Evolutionary conservation across 495 filamentous ascomycete genomes (phyloP).

Genomic region (Rusavskia elegans): DNA sequence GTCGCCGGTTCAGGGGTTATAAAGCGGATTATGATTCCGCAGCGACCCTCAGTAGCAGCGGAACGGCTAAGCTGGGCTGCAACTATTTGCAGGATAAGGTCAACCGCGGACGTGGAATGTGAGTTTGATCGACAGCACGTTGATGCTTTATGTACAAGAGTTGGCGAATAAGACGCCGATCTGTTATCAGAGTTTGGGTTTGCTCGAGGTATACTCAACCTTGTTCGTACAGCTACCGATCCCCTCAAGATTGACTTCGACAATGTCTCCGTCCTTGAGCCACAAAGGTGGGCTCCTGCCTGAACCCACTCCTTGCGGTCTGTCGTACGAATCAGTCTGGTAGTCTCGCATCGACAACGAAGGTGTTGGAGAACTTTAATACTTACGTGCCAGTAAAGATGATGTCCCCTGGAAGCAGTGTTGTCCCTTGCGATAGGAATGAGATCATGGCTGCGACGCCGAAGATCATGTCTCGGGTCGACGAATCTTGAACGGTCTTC

Average conservation of each 20-base stretch:
- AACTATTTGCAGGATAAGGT: too few relatives aligned
- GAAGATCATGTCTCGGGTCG: constrained; percentile 73
- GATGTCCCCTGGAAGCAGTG: constrained; percentile 61
- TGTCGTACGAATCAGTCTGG: constrained; percentile 15
- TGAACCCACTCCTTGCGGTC: constrained; percentile 66
- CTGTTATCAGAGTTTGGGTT: constrained; percentile 2
- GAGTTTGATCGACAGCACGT: too few relatives aligned
- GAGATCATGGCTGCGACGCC: constrained; percentile 55
- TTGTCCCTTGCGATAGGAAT: constrained; percentile 63
- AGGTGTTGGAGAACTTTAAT: background rate
- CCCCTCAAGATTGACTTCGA: constrained; percentile 55
- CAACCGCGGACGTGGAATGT: too few relatives aligned
- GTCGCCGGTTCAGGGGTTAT: too few relatives aligned
- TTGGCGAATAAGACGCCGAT: background rate
- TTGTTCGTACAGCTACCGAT: constrained; percentile 58
- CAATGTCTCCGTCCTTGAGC: constrained; percentile 67
- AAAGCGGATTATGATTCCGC: too few relatives aligned
- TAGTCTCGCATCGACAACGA: background rate
- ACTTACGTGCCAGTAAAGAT: constrained; percentile 79
- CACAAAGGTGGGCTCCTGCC: constrained; percentile 56
- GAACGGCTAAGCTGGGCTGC: too few relatives aligned
- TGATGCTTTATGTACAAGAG: too few relatives aligned
- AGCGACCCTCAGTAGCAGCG: too few relatives aligned
- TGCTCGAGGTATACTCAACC: constrained; percentile 25
- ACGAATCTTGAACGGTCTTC: constrained; percentile 52